Evolutionary conservation across 768 basidiomycete genomes (phyloP).

Genomic region (Pisolithus tinctorius): DNA sequence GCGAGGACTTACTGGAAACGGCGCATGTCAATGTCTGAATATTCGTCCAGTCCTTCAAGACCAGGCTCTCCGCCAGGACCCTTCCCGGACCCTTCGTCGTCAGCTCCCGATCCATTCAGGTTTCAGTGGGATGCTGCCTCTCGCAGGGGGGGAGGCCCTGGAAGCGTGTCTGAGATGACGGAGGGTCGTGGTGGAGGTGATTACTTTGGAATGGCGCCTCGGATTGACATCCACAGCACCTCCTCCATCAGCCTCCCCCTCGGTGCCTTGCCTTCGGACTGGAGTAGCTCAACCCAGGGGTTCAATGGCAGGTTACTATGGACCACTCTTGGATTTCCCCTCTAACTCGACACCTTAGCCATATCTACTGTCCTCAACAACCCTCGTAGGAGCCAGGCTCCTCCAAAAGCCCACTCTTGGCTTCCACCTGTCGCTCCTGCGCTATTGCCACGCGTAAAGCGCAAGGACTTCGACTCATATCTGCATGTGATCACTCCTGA

Average conservation of each 20-base stretch:
- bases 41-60: constrained; percentile 49
- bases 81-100: constrained; percentile 31
- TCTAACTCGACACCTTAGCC: constrained; percentile 41
- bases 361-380: constrained; percentile 93
- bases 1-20: not conserved
- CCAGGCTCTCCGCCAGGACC: constrained; percentile 49
- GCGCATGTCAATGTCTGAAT: constrained; percentile 37
- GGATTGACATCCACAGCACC: constrained; percentile 38
- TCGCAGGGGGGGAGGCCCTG: constrained; percentile 50
- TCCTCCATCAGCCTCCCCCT: constrained; percentile 44
- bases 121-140: constrained; percentile 69
- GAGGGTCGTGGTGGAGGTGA: constrained; percentile 54
- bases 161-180: constrained; percentile 69
- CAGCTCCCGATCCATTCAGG: constrained; percentile 53
- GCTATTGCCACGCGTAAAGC: constrained; percentile 71
- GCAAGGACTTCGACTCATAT: constrained; percentile 83
- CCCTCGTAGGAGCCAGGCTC: constrained; percentile 76
- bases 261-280: constrained; percentile 51
- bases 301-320: constrained; percentile 66
- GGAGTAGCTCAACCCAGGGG: constrained; percentile 79
- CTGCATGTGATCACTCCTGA: constrained; percentile 63
- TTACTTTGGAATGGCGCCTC: constrained; percentile 40
- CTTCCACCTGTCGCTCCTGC: constrained; percentile 67
- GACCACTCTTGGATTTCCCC: not conserved
- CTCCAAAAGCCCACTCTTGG: constrained; percentile 81